phyloP scores from a whole-genome alignment of 2,329 filamentous ascomycete genomes.

The Thelonectria blattea region DNA sequence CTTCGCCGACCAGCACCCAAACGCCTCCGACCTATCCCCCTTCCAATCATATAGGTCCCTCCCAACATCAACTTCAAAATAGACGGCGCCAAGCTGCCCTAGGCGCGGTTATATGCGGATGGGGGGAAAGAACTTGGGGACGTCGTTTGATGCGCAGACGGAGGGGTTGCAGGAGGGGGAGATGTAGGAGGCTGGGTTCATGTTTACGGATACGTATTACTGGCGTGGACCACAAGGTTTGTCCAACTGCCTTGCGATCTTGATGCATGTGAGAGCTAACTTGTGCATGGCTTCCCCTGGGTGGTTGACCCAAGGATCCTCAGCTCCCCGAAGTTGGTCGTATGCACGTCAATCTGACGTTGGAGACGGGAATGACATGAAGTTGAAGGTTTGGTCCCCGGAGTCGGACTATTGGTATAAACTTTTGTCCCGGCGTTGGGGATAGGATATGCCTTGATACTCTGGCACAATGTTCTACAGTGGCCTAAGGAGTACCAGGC shows the following conservation, averaged over 20 bases:
- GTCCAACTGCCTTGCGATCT: neutral
- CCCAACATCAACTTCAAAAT: conserved; percentile 19
- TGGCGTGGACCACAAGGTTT: conserved; percentile 12
- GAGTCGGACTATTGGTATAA: too few species aligned
- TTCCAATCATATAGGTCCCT: conserved; percentile 14
- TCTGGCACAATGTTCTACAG: conserved; percentile 30
- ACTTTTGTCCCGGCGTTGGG: rapidly evolving
- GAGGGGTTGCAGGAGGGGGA: neutral
- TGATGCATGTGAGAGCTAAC: neutral
- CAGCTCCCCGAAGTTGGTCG: conserved; percentile 20
- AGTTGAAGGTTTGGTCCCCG: neutral
- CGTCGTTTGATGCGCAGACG: conserved; percentile 1
- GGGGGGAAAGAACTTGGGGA: too few species aligned
- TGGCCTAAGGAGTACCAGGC: conserved; percentile 32
- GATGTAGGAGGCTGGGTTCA: conserved; percentile 1
- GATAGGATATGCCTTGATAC: conserved; percentile 27
- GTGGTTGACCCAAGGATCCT: conserved; percentile 16
- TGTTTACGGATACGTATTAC: conserved; percentile 9
- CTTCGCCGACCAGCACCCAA: conserved; percentile 17
- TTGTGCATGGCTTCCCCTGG: neutral
- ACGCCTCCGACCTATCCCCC: conserved; percentile 13
- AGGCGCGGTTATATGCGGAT: conserved; percentile 12
- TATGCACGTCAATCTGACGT: conserved; percentile 6
- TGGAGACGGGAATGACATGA: too few species aligned
- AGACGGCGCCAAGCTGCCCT: conserved; percentile 8